phyloP scores from a whole-genome alignment of 305 asterid genomes.

The Solanum aculeatissimum region DNA sequence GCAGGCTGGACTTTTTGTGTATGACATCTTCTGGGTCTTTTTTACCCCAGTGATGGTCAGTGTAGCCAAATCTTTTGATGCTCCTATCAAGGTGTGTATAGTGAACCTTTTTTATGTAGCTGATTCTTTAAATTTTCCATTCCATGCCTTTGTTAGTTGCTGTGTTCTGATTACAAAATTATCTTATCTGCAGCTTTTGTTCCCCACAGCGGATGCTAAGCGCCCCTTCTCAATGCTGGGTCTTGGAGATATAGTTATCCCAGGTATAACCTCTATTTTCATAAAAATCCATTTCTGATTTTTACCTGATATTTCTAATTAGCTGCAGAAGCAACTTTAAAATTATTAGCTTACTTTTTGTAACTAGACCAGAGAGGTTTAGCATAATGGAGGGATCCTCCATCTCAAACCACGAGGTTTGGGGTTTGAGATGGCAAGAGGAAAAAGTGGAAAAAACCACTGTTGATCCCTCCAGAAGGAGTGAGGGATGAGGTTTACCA shows the following conservation, averaged over 20 bases:
- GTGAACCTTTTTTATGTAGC: neutral
- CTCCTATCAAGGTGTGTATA: constrained; percentile 65
- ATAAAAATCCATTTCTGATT: neutral
- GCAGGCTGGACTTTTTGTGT: constrained; percentile 82
- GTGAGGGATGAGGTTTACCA: neutral
- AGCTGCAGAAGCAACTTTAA: neutral
- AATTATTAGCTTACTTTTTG: neutral
- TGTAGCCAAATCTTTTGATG: constrained; percentile 84
- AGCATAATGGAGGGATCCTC: neutral
- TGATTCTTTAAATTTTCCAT: neutral
- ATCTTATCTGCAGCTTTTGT: constrained; percentile 56
- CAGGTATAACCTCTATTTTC: constrained; percentile 38
- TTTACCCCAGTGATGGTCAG: constrained; percentile 93
- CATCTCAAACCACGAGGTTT: neutral
- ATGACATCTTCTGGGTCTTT: constrained; percentile 90
- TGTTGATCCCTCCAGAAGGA: neutral
- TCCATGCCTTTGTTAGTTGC: neutral
- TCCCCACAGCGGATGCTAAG: constrained; percentile 67
- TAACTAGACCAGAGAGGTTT: neutral
- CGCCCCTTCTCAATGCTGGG: constrained; percentile 99
- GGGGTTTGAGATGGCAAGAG: neutral
- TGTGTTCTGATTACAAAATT: neutral
- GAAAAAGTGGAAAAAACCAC: neutral
- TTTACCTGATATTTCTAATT: neutral
- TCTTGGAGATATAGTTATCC: constrained; percentile 97